phyloP scores from a whole-genome alignment of 192 early-diverging fungal species.

The Entomortierella lignicola region DNA sequence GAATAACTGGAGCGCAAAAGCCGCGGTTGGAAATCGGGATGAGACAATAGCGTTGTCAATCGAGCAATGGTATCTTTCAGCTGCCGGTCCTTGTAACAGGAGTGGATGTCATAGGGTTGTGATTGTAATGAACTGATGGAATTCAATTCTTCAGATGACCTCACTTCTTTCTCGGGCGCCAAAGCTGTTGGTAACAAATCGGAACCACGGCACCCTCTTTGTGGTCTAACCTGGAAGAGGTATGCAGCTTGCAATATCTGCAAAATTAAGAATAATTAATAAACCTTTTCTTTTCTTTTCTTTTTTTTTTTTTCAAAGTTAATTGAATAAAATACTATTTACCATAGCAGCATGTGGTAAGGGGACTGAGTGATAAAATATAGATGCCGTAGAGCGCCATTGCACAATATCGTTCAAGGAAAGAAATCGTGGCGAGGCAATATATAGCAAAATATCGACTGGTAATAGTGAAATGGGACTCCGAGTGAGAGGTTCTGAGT shows the following conservation, averaged over 20 bases:
- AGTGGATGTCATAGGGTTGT: constrained; percentile 14
- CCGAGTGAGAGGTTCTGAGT: too few species aligned
- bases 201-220: constrained; percentile 3
- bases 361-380: constrained; percentile 41
- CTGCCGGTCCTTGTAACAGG: constrained; percentile 23
- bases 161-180: not conserved
- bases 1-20: constrained; percentile 48
- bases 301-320: too few species aligned
- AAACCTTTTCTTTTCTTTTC: constrained; percentile 6
- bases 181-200: too few species aligned
- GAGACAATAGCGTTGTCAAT: constrained; percentile 13
- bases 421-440: constrained; percentile 37
- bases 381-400: constrained; percentile 39
- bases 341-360: constrained; percentile 38
- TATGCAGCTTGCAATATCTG: constrained; percentile 41
- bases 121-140: not conserved
- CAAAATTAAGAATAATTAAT: not conserved
- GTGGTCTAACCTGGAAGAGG: constrained; percentile 41
- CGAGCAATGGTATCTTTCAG: constrained; percentile 26
- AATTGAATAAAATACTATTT: too few species aligned
- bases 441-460: constrained; percentile 45
- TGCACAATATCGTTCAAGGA: constrained; percentile 42
- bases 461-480: constrained; percentile 31
- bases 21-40: constrained; percentile 40
- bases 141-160: not conserved